Conservation (phyloP, 2,329 filamentous ascomycete species). For the Neospermospora avenae region DNA sequence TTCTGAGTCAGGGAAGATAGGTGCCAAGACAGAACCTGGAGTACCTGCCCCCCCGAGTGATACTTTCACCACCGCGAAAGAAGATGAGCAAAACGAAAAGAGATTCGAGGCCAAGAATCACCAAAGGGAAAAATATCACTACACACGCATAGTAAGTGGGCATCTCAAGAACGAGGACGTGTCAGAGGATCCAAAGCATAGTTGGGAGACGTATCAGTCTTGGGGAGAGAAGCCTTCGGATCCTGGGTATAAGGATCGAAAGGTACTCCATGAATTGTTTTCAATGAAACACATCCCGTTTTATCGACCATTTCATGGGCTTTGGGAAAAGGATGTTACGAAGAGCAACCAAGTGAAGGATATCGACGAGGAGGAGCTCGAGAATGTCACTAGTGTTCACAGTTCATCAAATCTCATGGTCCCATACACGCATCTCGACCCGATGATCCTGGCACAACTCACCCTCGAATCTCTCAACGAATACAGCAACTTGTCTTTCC, state of each 20-base stretch:
- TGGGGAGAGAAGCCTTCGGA: constrained; percentile 3
- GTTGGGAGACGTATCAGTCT: background rate
- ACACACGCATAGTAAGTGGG: too few species aligned
- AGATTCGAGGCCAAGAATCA: too few species aligned
- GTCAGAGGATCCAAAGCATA: background rate
- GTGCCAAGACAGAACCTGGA: background rate
- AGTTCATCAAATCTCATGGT: background rate
- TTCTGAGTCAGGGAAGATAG: background rate
- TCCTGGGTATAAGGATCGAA: background rate
- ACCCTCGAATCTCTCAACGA: background rate
- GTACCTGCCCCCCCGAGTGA: background rate
- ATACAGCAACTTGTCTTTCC: background rate
- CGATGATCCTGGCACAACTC: background rate
- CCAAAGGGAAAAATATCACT: too few species aligned
- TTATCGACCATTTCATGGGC: background rate
- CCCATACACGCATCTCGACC: background rate
- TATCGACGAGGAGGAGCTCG: background rate
- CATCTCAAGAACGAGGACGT: background rate
- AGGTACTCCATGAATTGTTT: background rate
- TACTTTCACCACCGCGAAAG: background rate
- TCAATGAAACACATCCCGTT: background rate
- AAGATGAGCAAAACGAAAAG: background rate
- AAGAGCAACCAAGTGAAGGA: background rate
- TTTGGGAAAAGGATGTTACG: background rate
- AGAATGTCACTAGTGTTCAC: background rate